Conservation (phyloP, 2,329 filamentous ascomycete species). For the Zasmidium cellare region DNA sequence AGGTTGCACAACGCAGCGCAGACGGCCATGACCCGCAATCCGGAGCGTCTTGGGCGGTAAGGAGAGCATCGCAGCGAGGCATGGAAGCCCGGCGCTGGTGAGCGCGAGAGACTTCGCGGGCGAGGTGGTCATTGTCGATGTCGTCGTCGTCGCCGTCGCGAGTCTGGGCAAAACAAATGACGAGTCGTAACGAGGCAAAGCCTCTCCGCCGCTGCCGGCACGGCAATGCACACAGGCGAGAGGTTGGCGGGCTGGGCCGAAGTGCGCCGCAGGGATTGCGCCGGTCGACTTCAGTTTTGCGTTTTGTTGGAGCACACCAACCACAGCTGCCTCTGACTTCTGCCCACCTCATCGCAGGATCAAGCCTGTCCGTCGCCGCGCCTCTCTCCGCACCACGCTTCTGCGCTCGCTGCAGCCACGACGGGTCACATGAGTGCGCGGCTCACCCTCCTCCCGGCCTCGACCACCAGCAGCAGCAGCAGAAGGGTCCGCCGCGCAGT, state of each 20-base stretch:
- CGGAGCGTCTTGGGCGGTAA: neutral
- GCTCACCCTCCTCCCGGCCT: slow-evolving; percentile 2
- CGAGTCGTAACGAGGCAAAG: no score
- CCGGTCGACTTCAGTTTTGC: no score
- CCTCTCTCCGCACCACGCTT: neutral
- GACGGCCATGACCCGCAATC: neutral
- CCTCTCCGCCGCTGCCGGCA: no score
- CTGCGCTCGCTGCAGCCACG: neutral
- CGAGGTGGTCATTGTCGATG: no score
- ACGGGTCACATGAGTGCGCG: neutral
- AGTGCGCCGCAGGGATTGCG: neutral
- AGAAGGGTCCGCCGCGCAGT: neutral
- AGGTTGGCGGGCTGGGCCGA: no score
- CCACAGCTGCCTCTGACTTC: no score
- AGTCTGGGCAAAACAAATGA: no score
- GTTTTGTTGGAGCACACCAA: no score
- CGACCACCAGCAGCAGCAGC: neutral
- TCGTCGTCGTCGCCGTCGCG: no score
- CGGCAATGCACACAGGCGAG: no score
- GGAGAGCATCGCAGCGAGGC: neutral
- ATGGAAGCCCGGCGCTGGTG: neutral
- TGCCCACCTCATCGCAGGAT: no score
- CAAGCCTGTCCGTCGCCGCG: neutral
- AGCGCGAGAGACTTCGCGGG: neutral
- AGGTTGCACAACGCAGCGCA: neutral